Evolutionary conservation across 805 yeast genomes (phyloP), one percentile per base, ranked within the genome.

Genomic region (Zygosaccharomyces rouxii): DNA sequence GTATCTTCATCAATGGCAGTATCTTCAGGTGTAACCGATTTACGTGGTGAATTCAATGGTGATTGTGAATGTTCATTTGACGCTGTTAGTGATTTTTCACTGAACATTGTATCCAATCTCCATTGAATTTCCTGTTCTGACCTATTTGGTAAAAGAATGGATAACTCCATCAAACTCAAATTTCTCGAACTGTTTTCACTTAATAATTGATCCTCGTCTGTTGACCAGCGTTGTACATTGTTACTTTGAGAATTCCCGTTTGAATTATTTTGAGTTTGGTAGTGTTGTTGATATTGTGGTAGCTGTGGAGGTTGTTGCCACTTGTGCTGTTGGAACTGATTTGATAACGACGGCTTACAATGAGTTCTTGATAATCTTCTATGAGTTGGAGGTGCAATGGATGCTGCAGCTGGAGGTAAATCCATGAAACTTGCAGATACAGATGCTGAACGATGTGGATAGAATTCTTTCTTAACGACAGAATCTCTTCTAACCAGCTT

Each of bases 101-200:
- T 30, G n/a, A 44, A 55, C 35, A 81, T 61, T 44, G 73, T 67
- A 42, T 73, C 78, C 19, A 85, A 77, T 52, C 94, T 73, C 33
- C 76, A 66, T 72, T 78, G 74, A 38, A 89, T 89, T 56, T 87
- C 94, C n/a, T 73, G 73, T 61, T 85, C 89, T 0, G 94, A 74
- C 54, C 88, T 77, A 49, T 76, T 77, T 13, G 94, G 92, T 38
- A 89, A 70, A 45, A 89, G 67, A 29, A 88, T 82, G 13, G 84
- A 76, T 33, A 89, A 70, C 66, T 89, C 96, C 14, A 83, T 84
- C 58, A 84, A 74, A 29, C 84, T 77, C 35, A 89, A 68, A 47
- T 83, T 84, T 54, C 81, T 70, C 7, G 79, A 67, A 44, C 85
- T 71, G 50, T 78, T 72, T 41, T 76, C 75, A 38, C 79, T 57